Base-by-base conservation (phyloP, 257 asterid species). In the Striga asiatica region DNA sequence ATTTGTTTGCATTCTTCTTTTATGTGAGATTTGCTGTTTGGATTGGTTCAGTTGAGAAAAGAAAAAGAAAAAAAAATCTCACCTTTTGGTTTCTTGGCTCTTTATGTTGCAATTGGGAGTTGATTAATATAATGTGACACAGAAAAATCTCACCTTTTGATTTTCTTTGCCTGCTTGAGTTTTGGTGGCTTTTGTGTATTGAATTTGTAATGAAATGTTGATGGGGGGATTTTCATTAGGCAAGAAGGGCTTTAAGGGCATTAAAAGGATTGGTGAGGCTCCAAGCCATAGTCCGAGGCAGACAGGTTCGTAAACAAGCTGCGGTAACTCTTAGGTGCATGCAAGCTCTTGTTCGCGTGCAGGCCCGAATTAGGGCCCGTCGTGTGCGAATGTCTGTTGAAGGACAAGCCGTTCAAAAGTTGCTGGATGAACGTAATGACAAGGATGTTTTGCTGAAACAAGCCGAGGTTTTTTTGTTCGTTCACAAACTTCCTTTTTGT, bases 301-400 rank as follows among this genome's bases (percentile, higher is more conserved):
- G 95, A 58, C 95, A 87, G 71, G 96, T 91, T 34, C 54, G 98
- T 3, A 87, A 87, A 74, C 98, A 91, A 54, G 96, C 96, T 46
- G 95, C 95, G 1, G 95, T 87, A 17, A 91, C 98, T 0, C 88
- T 87, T 8, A 68, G 95, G 73, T 87, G 96, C 58, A 91, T 91
- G 98, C 98, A 91, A 67, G 98, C 98, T n/a, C 74, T 91, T 42
- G 98, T 91, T 39, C 78, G 98, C 24, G 94, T 91, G 1, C 98
- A 91, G 66, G 98, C 98, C 21, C 86, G 96, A 6, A 75, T 91
- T n/a, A 71, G 98, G 68, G 96, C 96, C 29, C 87, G 89, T 13
- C 86, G 78, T 38, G 98, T 84, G 2, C 77, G 98, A 7, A 80
- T 80, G 96, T 87, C 95, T 2, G 66, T 70, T 1, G 95, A 91